Evolutionary conservation across 1,284 basidiomycete genomes (phyloP), one percentile per base, ranked within the genome.

Genomic region (Microbotryum saponariae): DNA sequence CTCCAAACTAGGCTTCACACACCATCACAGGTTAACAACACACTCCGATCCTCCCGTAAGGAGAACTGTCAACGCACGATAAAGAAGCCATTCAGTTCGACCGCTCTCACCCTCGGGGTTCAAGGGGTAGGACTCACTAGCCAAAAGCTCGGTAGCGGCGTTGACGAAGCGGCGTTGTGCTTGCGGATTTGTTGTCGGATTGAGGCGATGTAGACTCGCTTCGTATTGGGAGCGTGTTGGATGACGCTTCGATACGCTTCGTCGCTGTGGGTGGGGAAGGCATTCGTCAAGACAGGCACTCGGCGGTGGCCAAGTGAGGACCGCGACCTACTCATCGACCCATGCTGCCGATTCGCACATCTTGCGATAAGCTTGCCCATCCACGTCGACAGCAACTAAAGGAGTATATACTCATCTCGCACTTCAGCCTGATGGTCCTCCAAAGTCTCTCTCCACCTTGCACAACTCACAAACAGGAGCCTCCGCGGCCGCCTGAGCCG

Each of bases 341-440:
- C 65, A 69, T 10, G 61, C 42, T 6, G 62, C 60, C 9, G 69
- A 67, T 46, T 66, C 52, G 10, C 61, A 57, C 65, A 72, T 65
- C 4, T 55, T 53, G 27, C 61, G 58, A 59, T 70, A 72, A 2
- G 66, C 65, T 20, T 57, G 54, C 4, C 67, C 70, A 37, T 72
- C 70, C 31, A 70, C 60, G 31, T 72, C 70, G 54, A 72, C 54
- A 4, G 70, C 67, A 48, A 71, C 70, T 69, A 53, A 9, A 16
- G 9, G 6, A 23, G 27, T 6, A 27, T 0, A 21, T 12, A 4
- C 51, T 6, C 6, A 23, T 7, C 2, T 18, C 5, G 8, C 4
- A 45, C 6, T 3, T 5, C 14, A 23, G 33, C 6, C 8, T 18
- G 25, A 33, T 4, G 12, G 29, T 27, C n/a, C 16, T 33, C 16